phyloP scores from a whole-genome alignment of 179 eudicot genomes.

The Beta corolliflora region DNA sequence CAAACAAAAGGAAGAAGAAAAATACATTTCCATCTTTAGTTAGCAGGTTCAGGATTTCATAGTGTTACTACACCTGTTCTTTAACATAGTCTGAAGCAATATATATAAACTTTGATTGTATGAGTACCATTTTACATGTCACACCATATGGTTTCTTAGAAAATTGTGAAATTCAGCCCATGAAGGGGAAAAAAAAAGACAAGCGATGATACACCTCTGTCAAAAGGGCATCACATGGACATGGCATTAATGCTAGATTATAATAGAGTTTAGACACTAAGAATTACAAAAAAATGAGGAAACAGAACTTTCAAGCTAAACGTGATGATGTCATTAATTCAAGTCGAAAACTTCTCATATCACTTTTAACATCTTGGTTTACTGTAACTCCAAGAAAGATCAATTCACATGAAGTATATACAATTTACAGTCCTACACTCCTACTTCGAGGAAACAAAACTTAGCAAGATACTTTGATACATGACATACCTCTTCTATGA shows the following conservation, averaged over 20 bases:
- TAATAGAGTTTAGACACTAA: too few species aligned
- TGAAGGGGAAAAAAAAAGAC: neutral
- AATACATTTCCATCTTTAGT: neutral
- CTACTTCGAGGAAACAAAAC: slow-evolving; percentile 3
- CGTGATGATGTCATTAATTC: neutral
- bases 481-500: slow-evolving; percentile 13
- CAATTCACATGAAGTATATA: neutral
- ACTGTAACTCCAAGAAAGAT: neutral
- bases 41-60: neutral
- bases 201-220: too few species aligned
- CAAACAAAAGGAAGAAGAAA: neutral
- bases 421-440: neutral
- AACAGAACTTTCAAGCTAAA: neutral
- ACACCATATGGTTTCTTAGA: neutral
- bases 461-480: neutral
- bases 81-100: neutral
- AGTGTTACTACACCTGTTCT: neutral
- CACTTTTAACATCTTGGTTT: neutral
- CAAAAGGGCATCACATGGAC: neutral
- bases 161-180: neutral
- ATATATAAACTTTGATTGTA: neutral
- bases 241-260: neutral
- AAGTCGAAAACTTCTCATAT: neutral
- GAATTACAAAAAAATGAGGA: too few species aligned
- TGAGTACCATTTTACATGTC: neutral